Evolutionary conservation across 2,329 filamentous ascomycete species (phyloP), one percentile per base, ranked within the genome.

Genomic region (Emmonsiellopsis sp.): DNA sequence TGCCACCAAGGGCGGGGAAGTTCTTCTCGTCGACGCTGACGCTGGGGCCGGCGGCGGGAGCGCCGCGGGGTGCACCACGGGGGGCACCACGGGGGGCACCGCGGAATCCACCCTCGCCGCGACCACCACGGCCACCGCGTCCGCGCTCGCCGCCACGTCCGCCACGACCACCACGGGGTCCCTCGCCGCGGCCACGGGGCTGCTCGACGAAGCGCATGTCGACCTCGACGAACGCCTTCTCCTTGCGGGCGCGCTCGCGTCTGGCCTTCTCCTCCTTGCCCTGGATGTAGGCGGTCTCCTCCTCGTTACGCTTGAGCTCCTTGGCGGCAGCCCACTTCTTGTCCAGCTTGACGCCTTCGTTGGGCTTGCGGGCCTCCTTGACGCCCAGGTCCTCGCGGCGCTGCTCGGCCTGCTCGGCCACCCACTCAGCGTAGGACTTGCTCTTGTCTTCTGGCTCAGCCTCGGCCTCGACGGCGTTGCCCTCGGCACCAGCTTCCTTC

Each of bases 241-340:
- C 82, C 83, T 93, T 93, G 77, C 87, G 86, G 79, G 92, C 86
- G 69, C 89, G 88, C 78, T 92, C 84, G 69, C 88, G 87, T 69
- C 75, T 76, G 71, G 83, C 74, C 85, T 96, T 96, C 76, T 85
- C 86, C 58, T 77, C 79, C 61, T 79, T 72, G 63, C 80, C 84
- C 65, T 86, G 75, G 68, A 95, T 86, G 82, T 88, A 96, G 61
- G 70, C 68, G 63, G 86, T 83, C 64, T 89, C 84, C 52, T 81
- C 80, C 47, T 77, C 70, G 55, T 69, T 69, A 61, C 76, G 77
- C 65, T 70, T 65, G 64, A 83, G 63, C 58, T 78, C 74, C 79
- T 91, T 94, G 70, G 89, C 90, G 65, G 81, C 79, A 66, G 87
- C 87, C 88, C 91, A 95, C 82, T 96, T 93, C 83, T 93, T 92